phyloP scores from a whole-genome alignment of 805 yeast species.

The Martiniozyma abietophila region DNA sequence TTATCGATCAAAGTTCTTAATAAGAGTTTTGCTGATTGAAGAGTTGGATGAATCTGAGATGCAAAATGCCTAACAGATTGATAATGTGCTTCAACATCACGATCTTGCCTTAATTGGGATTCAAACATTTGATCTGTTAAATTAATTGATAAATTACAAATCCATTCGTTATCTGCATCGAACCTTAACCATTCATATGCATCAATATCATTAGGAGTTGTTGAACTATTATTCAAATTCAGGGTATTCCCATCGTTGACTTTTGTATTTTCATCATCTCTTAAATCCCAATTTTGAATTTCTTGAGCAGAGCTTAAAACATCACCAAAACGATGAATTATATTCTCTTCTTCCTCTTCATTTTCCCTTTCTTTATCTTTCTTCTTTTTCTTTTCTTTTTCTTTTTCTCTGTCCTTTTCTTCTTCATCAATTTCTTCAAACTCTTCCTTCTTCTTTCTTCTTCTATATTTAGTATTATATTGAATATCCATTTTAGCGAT shows the following conservation, averaged over 20 bases:
- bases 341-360: constrained; percentile 21
- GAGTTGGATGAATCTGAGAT: constrained; percentile 44
- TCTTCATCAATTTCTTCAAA: constrained; percentile 23
- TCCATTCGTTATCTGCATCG: constrained; percentile 98
- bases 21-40: constrained; percentile 65
- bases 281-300: constrained; percentile 54
- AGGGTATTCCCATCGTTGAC: too few relatives aligned
- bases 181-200: constrained; percentile 97
- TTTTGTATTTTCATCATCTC: constrained; percentile 30
- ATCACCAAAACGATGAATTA: constrained; percentile 58
- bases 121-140: constrained; percentile 95
- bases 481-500: constrained; percentile 86
- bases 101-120: constrained; percentile 86
- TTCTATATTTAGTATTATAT: constrained; percentile 87
- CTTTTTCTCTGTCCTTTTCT: constrained; percentile 16
- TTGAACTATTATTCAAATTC: constrained; percentile 41
- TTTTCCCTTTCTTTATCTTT: constrained; percentile 15
- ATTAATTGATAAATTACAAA: constrained; percentile 66
- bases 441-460: constrained; percentile 58
- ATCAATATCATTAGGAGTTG: constrained; percentile 28
- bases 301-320: constrained; percentile 56
- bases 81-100: constrained; percentile 92
- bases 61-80: constrained; percentile 75
- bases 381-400: constrained; percentile 18
- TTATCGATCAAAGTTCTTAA: constrained; percentile 74